Evolutionary conservation across 768 basidiomycete genomes (phyloP).

Genomic region (Hericium coralloides): DNA sequence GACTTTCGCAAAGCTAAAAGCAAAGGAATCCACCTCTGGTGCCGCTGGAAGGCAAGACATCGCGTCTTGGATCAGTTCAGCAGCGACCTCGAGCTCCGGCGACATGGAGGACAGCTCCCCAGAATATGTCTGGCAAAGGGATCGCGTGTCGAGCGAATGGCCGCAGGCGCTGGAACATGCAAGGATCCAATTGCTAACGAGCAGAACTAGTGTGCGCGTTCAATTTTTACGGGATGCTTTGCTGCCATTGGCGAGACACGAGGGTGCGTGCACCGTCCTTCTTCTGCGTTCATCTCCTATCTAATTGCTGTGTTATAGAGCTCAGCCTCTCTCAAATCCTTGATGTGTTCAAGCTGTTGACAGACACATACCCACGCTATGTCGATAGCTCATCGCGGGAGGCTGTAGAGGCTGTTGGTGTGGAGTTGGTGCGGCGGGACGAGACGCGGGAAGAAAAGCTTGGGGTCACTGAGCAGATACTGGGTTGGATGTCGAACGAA

Average conservation of each 20-base stretch:
- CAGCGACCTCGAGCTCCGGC: slow-evolving; percentile 9
- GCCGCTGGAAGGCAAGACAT: slow-evolving; percentile 39
- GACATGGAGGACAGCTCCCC: slow-evolving; percentile 26
- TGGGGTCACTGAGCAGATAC: slow-evolving; percentile 59
- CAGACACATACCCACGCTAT: slow-evolving; percentile 73
- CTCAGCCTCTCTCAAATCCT: slow-evolving; percentile 48
- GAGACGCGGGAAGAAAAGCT: slow-evolving; percentile 42
- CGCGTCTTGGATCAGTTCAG: slow-evolving; percentile 53
- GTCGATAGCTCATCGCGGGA: slow-evolving; percentile 60
- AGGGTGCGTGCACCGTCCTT: slow-evolving; percentile 32
- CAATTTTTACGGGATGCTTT: slow-evolving; percentile 60
- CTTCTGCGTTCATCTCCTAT: background rate
- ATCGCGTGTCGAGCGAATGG: slow-evolving; percentile 49
- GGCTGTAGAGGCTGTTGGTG: slow-evolving; percentile 60
- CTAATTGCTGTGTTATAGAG: slow-evolving; percentile 31
- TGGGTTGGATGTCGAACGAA: slow-evolving; percentile 72
- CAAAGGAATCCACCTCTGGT: slow-evolving; percentile 28
- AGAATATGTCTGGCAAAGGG: slow-evolving; percentile 39
- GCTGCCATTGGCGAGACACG: slow-evolving; percentile 44
- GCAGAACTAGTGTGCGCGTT: slow-evolving; percentile 44
- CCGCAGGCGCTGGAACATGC: slow-evolving; percentile 44
- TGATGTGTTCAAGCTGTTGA: slow-evolving; percentile 68
- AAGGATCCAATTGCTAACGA: slow-evolving; percentile 36
- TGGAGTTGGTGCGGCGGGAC: slow-evolving; percentile 57
- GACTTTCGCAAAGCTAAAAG: slow-evolving; percentile 40